These are phyloP conservation scores for Arthroderma sp. DNA, from an alignment of 2,329 filamentous ascomycete species.

Conservation along the genomic window DNA sequence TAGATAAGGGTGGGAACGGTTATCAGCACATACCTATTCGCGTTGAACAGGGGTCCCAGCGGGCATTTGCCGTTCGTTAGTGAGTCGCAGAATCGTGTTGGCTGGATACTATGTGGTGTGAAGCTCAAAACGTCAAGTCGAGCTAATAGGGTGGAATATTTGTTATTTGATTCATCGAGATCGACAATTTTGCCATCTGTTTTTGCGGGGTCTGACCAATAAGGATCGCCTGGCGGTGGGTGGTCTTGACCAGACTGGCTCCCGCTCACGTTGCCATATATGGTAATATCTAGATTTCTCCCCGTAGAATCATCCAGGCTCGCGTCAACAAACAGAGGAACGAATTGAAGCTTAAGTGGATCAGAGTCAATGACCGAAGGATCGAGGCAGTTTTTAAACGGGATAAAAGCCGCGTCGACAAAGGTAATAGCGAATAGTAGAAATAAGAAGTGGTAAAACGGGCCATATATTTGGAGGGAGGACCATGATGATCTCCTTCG, in stretches of 20 bases:
- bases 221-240: conserved; percentile 45
- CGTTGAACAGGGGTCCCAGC: conserved; percentile 57
- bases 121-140: conserved; percentile 66
- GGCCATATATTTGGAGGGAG: not conserved
- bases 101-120: conserved; percentile 45
- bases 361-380: conserved; percentile 44
- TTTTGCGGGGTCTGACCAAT: conserved; percentile 49
- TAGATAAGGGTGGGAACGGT: not conserved
- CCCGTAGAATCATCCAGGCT: conserved; percentile 38
- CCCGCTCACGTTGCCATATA: conserved; percentile 87
- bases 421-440: not conserved
- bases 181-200: conserved; percentile 67
- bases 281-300: conserved; percentile 51
- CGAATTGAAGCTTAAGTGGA: conserved; percentile 61
- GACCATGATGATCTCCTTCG: not conserved
- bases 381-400: conserved; percentile 72
- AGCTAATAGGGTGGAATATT: conserved; percentile 59
- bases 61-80: conserved; percentile 55
- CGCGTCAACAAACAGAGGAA: conserved; percentile 56
- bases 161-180: conserved; percentile 43
- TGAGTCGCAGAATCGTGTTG: conserved; percentile 53
- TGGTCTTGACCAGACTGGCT: conserved; percentile 44
- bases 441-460: conserved; percentile 1
- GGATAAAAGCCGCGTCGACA: conserved; percentile 51
- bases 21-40: conserved; percentile 33